Base-by-base conservation (phyloP, 129 eudicot species). In the Rutidosis leptorrhynchoides region DNA sequence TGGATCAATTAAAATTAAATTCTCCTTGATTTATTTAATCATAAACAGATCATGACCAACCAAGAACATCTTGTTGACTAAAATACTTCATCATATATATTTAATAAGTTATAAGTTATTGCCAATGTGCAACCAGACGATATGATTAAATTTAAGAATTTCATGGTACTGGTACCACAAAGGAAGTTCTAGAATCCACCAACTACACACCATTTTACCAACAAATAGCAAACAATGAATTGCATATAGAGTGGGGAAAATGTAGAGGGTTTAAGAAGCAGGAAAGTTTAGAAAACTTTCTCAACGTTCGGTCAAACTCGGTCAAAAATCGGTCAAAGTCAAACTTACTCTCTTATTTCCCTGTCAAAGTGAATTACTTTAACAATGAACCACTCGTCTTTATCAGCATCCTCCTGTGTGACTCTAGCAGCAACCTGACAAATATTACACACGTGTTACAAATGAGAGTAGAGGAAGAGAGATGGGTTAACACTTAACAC, bases 391-490 rank as follows among this genome's bases (percentile, higher is more conserved):
- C 96, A 93, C 72, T 89, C 99, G 62, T 93, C 99, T 77, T 89
- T 93, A 42, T 85, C 96, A 17, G 89, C 82, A 48, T 93, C 86
- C 76, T 86, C 95, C 72, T 52, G 86, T 35, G 80, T 71, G 32
- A 93, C 87, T 82, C 95, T 84, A 32, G 96, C 98, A 37, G 98
- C 98, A 65, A 93, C 98, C 96, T 93, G 83, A 58, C 63, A 78
- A 82, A 27, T 49, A 58, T 72, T 26, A 45, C 30, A 26, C 9
- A 35, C 15, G 17, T 55, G 54, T 51, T 33, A 62, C 67, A 35
- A 46, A 22, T 48, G 54, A 48, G 22, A n/a, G 55, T 17, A 49
- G 55, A 14, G 55, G 55, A 16, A 2, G 24, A 7, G 11, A 49
- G 20, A 49, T 17, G 3, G 55, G 49, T 14, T 11, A 1, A 43